Evolutionary conservation across 2,329 filamentous ascomycete species (phyloP), one percentile per base, ranked within the genome.

Genomic region (Phialemonium atrogriseum): DNA sequence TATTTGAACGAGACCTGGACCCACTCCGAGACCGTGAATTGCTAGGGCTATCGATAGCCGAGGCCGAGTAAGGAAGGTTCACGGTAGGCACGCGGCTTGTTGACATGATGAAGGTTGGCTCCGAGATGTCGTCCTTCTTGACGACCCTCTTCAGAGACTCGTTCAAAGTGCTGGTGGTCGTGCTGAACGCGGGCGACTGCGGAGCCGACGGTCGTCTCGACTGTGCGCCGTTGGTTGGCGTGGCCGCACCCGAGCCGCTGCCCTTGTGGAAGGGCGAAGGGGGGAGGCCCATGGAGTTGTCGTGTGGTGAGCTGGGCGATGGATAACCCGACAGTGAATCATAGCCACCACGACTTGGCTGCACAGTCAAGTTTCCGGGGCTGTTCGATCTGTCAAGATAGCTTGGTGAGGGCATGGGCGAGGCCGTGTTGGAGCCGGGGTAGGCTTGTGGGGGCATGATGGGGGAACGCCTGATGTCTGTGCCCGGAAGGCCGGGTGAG

Each of bases 121-220:
- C 69, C 3, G 66, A 68, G 26, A 70, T 67, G 14, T 72, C 68
- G 35, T 57, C 54, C 36, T 61, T 64, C 34, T 55, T 60, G 24
- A 68, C 56, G 12, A 54, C 46, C 8, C 62, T 59, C 42, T 56
- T 66, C 46, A 55, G 54, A 1, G 51, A 45, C 14, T 63, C 59
- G 27, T 58, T 56, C 6, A 60, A 43, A 12, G 47, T 45, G n/a
- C 52, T 49, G n/a, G 46, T 45, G 10, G 23, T 42, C 17, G 35
- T 45, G 32, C 32, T 44, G 36, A 38, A 46, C 34, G 42, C 49
- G 8, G 50, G 47, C 10, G 46, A 49, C 5, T 53, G 51, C 7
- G 52, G 40, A n/a, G 45, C 40, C 4, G 51, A 54, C 4, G 58
- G 52, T 4, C 55, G 56, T 14, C 55, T 54, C 10, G 54, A 46